These are phyloP conservation scores for Dendrobium nobile DNA, from an alignment of 106 monocot genomes.

Conservation along the genomic window DNA sequence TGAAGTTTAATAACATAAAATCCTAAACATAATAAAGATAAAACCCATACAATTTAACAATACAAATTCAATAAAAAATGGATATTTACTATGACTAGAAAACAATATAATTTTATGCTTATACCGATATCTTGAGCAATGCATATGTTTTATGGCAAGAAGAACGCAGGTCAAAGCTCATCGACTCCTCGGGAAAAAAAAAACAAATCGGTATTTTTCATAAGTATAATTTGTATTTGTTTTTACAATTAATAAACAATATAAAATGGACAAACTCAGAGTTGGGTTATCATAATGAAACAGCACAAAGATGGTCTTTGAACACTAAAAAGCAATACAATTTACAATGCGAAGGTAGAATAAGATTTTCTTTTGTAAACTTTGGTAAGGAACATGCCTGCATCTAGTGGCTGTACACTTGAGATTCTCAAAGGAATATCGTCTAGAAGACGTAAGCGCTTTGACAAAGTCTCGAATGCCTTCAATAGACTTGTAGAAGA, in stretches of 20 bases:
- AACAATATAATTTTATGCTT: not conserved
- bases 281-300: not conserved
- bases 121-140: not conserved
- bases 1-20: not conserved
- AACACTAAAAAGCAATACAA: not conserved
- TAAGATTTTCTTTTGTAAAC: not conserved
- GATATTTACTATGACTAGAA: not conserved
- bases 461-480: constrained; percentile 70
- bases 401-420: constrained; percentile 74
- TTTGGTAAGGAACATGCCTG: constrained; percentile 38
- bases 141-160: not conserved
- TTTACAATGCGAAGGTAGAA: not conserved
- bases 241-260: not conserved
- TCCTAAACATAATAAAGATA: not conserved
- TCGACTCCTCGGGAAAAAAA: not conserved
- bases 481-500: constrained; percentile 45
- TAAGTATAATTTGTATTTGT: not conserved
- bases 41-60: not conserved
- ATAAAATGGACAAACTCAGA: not conserved
- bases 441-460: constrained; percentile 54
- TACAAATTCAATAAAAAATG: not conserved
- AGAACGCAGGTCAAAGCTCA: not conserved
- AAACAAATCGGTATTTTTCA: not conserved
- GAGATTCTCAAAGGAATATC: constrained; percentile 85
- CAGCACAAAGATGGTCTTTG: not conserved